Conservation (phyloP, 2,329 filamentous ascomycete species). For the Fusarium poae region DNA sequence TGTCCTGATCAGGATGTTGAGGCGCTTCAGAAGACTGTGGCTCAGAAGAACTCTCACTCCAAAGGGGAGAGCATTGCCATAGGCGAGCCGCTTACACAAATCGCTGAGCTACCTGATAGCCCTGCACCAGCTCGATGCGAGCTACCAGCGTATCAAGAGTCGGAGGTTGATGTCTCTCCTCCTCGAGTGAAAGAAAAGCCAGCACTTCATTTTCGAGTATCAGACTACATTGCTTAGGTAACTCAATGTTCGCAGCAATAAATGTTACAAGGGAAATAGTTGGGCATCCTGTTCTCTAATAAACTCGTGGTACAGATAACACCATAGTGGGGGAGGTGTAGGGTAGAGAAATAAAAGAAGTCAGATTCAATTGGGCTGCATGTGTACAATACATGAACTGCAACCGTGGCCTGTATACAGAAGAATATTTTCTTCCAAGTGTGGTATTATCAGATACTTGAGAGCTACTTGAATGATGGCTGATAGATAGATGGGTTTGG, state of each 20-base stretch:
- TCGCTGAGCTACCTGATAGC: conserved; percentile 3
- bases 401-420: not conserved
- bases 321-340: too few species aligned
- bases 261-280: not conserved
- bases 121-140: not conserved
- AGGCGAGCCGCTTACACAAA: not conserved
- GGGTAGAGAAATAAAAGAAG: not conserved
- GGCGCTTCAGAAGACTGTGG: not conserved
- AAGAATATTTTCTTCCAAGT: not conserved
- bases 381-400: not conserved
- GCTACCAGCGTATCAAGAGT: not conserved
- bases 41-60: not conserved
- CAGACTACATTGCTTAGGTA: not conserved
- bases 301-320: not conserved
- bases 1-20: not conserved
- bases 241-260: not conserved
- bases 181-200: not conserved
- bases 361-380: not conserved
- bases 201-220: not conserved
- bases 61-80: not conserved
- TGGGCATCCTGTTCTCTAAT: too few species aligned
- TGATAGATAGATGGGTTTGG: not conserved
- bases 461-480: not conserved
- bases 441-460: not conserved
- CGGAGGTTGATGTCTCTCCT: too few species aligned